Base-by-base conservation (phyloP, 2,329 filamentous ascomycete genomes). In the Fusarium vanettenii region DNA sequence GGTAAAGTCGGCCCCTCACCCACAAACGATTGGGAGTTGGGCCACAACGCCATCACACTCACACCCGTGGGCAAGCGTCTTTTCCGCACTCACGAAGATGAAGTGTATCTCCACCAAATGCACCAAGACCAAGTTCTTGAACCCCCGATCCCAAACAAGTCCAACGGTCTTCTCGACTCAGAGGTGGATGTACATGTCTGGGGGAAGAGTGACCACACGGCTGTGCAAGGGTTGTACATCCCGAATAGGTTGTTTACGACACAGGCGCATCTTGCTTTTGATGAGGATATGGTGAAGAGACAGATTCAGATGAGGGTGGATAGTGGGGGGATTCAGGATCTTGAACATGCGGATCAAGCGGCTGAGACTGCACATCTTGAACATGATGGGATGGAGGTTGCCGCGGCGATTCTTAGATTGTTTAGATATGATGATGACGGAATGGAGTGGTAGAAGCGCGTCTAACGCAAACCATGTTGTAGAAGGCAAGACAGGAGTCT, bases 241-340 rank as follows among this genome's bases (percentile, higher is more conserved):
- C 86, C 89, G 14, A 86, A 88, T 52, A 86, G 88, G 25, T 83
- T 95, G 22, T 92, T 97, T 66, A 92, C 93, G 0, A 88, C 95
- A 2, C 94, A 97, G 83, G 94, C 93, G 0, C 94, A 97, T 80
- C 90, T 95, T 2, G 94, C 95, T 69, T 95, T 95, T 80, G 92
- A 88, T 25, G 86, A 89, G 75, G 89, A 90, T 31, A 94, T 95
- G 79, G 89, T 94, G 63, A 86, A 84, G 57, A 88, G 92, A 70
- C 82, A 95, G 64, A 84, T 95, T 60, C 85, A 88, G 72, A 85
- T 87, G 76, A 86, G 93, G 70, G 86, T 92, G 68, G 84, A 90
- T 48, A 84, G 86, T 55, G 86, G 86, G 25, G 92, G 92, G 0
- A 87, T 95, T 9, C 90, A 94, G 74, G 87, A 90, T 64, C 86